Evolutionary conservation across 1,284 basidiomycete genomes (phyloP).

Genomic region (Irpex lacteus): DNA sequence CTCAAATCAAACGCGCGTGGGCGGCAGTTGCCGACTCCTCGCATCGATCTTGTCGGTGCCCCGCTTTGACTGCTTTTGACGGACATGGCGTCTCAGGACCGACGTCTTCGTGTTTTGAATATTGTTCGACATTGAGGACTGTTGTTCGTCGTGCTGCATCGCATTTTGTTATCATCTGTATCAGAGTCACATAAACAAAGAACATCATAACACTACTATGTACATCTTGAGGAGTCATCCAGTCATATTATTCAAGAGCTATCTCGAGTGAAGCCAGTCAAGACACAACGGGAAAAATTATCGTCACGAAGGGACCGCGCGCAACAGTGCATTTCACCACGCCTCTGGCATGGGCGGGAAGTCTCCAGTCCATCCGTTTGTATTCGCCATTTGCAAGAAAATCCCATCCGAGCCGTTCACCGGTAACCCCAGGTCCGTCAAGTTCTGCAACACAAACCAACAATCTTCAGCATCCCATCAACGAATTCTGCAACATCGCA

Average conservation of each 20-base stretch:
- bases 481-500: not conserved
- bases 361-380: slow-evolving; percentile 73
- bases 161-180: not conserved
- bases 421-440: slow-evolving; percentile 86
- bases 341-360: slow-evolving; percentile 77
- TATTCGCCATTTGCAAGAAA: slow-evolving; percentile 72
- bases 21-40: not conserved
- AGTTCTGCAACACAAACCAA: slow-evolving; percentile 62
- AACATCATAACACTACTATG: no score
- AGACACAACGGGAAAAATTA: not conserved
- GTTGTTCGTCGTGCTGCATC: no score
- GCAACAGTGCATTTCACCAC: slow-evolving; percentile 45
- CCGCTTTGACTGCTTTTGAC: not conserved
- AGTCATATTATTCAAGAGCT: not conserved
- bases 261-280: not conserved
- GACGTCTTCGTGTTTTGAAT: not conserved
- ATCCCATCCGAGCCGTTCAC: slow-evolving; percentile 86
- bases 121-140: no score
- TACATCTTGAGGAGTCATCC: not conserved
- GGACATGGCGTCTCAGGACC: slow-evolving; percentile 1
- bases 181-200: not conserved
- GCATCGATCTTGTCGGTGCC: not conserved
- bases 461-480: not conserved
- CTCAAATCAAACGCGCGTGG: slow-evolving; percentile 1
- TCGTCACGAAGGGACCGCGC: not conserved